A percentile compares a stretch with the other conserved stretches of the same genome.
Evolutionary conservation across 2,329 filamentous ascomycete species (phyloP).

Genomic region (Hypocreales sp.): DNA sequence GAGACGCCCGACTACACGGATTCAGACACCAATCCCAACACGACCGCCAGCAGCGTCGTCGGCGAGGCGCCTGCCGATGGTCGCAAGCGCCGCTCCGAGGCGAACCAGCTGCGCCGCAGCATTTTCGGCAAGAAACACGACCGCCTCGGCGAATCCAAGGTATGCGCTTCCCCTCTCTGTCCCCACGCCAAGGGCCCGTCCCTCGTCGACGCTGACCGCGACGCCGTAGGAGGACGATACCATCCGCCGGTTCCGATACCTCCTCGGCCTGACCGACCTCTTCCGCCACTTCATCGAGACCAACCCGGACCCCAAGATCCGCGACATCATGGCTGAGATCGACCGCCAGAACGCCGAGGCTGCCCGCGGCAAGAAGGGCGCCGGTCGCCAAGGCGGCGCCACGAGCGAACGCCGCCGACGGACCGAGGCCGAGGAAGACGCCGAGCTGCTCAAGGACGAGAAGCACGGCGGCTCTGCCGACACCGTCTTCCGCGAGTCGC

Average conservation of each 20-base stretch:
- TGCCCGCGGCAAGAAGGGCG: constrained; percentile 54
- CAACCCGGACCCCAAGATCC: constrained; percentile 88
- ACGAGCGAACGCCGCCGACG: constrained; percentile 63
- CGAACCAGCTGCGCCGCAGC: constrained; percentile 76
- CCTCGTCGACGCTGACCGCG: neutral
- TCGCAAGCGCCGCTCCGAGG: constrained; percentile 72
- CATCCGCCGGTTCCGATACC: constrained; percentile 83
- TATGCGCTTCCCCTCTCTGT: constrained; percentile 20
- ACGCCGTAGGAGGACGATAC: constrained; percentile 78
- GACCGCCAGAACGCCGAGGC: constrained; percentile 79
- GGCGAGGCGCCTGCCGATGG: constrained; percentile 64
- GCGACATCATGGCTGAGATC: constrained; percentile 86
- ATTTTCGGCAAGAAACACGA: constrained; percentile 94
- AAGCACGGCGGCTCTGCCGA: constrained; percentile 74
- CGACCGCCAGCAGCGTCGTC: constrained; percentile 67
- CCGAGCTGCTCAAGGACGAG: constrained; percentile 74
- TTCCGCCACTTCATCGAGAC: constrained; percentile 99
- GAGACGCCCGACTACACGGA: constrained; percentile 53
- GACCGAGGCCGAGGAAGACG: constrained; percentile 96
- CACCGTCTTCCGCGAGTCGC: constrained; percentile 87
- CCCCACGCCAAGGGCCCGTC: constrained; percentile 1
- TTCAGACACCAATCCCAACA: constrained; percentile 52
- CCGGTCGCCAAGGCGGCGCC: constrained; percentile 71
- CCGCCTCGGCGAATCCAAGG: constrained; percentile 81
- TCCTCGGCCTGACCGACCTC: constrained; percentile 85